Evolutionary conservation across 495 filamentous ascomycete genomes (phyloP).

Genomic region (Xylaria sp.): DNA sequence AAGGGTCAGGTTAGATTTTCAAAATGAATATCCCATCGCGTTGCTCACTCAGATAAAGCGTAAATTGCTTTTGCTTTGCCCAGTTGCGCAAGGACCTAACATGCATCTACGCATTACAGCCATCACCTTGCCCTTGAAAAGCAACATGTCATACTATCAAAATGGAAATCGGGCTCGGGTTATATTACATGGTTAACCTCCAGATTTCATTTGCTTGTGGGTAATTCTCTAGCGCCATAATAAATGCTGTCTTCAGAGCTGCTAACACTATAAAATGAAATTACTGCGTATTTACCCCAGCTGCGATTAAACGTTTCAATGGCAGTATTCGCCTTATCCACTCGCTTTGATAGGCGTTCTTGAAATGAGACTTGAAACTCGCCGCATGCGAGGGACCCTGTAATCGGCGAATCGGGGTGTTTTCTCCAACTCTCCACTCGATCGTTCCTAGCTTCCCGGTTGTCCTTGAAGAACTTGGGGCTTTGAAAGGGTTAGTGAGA

Average conservation of each 20-base stretch:
- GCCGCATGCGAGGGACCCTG: neutral
- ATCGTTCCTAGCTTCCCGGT: neutral
- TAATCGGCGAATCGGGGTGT: neutral
- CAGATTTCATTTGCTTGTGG: too few species aligned
- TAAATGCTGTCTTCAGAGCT: neutral
- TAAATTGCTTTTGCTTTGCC: too few species aligned
- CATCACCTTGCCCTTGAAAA: too few species aligned
- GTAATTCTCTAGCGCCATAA: too few species aligned
- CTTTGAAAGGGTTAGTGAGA: neutral
- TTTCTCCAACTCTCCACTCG: neutral
- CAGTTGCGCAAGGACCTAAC: too few species aligned
- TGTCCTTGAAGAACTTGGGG: neutral
- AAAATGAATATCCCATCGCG: too few species aligned
- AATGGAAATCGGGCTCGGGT: too few species aligned
- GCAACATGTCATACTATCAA: too few species aligned
- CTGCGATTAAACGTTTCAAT: neutral
- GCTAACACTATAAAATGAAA: neutral
- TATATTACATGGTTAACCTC: too few species aligned
- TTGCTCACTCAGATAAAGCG: too few species aligned
- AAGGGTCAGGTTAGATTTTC: too few species aligned
- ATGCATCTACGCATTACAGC: too few species aligned
- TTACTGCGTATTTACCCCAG: neutral
- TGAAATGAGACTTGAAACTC: neutral
- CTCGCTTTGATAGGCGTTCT: neutral
- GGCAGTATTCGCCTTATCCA: slow-evolving; percentile 1